Conservation (phyloP, 2,329 filamentous ascomycete genomes). For the Aaosphaeria pasadenensis region DNA sequence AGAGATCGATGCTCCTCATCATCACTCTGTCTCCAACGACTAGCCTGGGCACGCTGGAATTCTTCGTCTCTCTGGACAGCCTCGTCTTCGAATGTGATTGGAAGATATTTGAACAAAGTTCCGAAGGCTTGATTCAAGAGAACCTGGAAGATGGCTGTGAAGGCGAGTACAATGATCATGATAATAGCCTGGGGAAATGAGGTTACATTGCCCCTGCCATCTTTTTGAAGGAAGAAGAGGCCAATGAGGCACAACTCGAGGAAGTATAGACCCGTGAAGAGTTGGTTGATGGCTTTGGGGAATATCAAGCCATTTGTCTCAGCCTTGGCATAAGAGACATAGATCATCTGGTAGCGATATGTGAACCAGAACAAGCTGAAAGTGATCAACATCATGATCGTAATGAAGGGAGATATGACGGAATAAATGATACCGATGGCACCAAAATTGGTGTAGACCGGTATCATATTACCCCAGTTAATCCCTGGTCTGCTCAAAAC, state of each 20-base stretch:
- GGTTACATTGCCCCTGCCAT: constrained; percentile 52
- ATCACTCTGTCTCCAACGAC: constrained; percentile 60
- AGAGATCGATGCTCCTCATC: constrained; percentile 48
- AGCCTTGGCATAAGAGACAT: constrained; percentile 82
- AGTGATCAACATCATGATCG: constrained; percentile 89
- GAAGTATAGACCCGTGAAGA: constrained; percentile 90
- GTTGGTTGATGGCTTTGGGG: constrained; percentile 88
- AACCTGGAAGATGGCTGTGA: constrained; percentile 76
- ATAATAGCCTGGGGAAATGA: constrained; percentile 76
- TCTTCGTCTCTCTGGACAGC: constrained; percentile 86
- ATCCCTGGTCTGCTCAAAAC: constrained; percentile 76
- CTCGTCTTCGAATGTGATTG: constrained; percentile 94
- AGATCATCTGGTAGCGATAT: constrained; percentile 94
- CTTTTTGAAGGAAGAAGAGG: constrained; percentile 75
- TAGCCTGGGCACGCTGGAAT: constrained; percentile 76
- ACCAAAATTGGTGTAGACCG: constrained; percentile 93
- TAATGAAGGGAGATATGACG: constrained; percentile 83
- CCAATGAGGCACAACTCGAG: constrained; percentile 91
- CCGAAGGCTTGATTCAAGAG: constrained; percentile 80
- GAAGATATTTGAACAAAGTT: constrained; percentile 82
- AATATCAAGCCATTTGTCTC: constrained; percentile 94
- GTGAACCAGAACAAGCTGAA: constrained; percentile 91
- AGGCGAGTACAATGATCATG: constrained; percentile 72
- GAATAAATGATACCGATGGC: constrained; percentile 90
- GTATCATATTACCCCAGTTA: constrained; percentile 91